Percentiles rank a stretch among this genome's conserved stretches.
Evolutionary conservation across 2,329 filamentous ascomycete genomes (phyloP).

Genomic region (Fusarium fracticaudum): DNA sequence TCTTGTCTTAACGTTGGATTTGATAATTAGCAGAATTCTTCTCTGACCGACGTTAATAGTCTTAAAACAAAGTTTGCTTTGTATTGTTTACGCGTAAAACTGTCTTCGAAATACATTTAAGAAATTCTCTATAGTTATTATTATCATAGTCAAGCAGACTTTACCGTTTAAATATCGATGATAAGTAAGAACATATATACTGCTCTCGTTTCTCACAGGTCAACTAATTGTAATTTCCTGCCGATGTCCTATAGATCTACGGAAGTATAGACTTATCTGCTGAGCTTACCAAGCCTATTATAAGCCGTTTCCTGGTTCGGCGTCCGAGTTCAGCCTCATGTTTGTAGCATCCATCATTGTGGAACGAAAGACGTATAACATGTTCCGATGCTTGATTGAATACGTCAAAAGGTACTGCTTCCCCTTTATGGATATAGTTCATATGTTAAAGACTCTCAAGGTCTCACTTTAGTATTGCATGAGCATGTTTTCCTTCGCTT

Average conservation of each 20-base stretch:
- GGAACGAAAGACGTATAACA: rapidly evolving
- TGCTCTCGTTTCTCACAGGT: rapidly evolving
- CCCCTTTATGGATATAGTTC: no score
- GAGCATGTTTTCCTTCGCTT: rapidly evolving
- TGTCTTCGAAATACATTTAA: rapidly evolving
- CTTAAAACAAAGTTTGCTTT: rapidly evolving
- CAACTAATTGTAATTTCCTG: no score
- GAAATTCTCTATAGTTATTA: background rate
- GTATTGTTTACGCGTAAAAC: rapidly evolving
- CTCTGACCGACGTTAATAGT: rapidly evolving
- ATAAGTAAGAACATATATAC: background rate
- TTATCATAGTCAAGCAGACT: no score
- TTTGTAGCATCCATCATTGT: background rate
- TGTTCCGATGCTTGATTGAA: rapidly evolving
- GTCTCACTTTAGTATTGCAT: rapidly evolving
- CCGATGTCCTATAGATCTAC: rapidly evolving
- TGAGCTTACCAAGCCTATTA: background rate
- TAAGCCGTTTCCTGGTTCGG: rapidly evolving
- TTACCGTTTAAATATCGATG: background rate
- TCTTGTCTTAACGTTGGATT: no score
- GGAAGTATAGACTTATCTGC: rapidly evolving
- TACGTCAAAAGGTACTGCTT: rapidly evolving
- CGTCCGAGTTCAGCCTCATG: background rate
- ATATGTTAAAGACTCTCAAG: no score
- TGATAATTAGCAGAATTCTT: background rate